A percentile compares a stretch with the other conserved stretches of the same genome.
Evolutionary conservation across 2,329 filamentous ascomycete species (phyloP).

Genomic region (Alternaria triticina): DNA sequence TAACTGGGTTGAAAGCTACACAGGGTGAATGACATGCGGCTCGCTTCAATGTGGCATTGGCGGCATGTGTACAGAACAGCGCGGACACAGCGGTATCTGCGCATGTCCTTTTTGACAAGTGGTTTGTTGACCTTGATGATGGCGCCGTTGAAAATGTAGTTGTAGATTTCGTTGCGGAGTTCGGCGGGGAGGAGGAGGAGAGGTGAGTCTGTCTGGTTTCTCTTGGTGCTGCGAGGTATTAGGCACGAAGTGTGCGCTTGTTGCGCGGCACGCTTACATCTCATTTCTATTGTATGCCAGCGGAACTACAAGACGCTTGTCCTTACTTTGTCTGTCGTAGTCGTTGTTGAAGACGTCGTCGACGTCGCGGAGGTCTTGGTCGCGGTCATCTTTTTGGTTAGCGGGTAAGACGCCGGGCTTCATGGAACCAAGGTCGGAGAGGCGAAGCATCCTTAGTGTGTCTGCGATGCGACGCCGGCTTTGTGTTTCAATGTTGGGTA

Average conservation of each 20-base stretch:
- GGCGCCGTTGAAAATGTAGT: background rate
- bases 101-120: background rate
- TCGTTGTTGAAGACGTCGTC: background rate
- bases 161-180: background rate
- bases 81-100: background rate
- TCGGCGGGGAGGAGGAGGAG: constrained; percentile 4
- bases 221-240: background rate
- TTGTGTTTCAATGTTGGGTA: background rate
- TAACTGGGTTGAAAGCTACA: background rate
- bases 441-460: background rate
- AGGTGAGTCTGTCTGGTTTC: background rate
- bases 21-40: background rate
- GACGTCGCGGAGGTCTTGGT: background rate
- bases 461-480: rapidly evolving
- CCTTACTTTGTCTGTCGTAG: background rate
- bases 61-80: background rate
- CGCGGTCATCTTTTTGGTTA: background rate
- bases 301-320: no score
- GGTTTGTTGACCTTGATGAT: background rate
- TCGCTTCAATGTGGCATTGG: background rate
- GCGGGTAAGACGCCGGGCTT: background rate
- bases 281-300: no score
- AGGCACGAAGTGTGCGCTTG: background rate
- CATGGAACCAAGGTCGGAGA: background rate
- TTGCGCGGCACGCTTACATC: no score